These are phyloP conservation scores for Xylaria telfairii DNA, from an alignment of 495 filamentous ascomycete species.

Conservation along the genomic window DNA sequence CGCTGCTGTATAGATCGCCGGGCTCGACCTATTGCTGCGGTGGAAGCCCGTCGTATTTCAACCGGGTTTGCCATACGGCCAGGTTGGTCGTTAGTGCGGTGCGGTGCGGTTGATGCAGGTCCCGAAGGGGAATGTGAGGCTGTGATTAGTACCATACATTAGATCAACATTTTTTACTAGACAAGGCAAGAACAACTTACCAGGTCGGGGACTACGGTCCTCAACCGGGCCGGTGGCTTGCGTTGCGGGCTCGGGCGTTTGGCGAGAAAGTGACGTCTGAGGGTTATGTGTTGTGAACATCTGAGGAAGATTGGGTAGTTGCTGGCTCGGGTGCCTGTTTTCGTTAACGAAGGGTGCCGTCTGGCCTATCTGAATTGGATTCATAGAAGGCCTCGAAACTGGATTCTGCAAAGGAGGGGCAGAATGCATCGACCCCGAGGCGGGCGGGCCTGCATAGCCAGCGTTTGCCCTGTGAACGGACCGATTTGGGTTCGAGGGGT, in stretches of 20 bases:
- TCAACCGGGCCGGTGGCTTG: background rate
- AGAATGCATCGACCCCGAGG: constrained; percentile 6
- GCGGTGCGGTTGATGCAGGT: constrained; percentile 14
- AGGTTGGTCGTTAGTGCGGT: constrained; percentile 14
- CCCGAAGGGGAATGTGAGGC: background rate
- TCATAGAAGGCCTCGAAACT: background rate
- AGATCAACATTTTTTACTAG: background rate
- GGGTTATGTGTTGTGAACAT: background rate
- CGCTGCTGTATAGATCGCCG: constrained; percentile 17
- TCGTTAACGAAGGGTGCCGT: constrained; percentile 18
- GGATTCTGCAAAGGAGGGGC: background rate
- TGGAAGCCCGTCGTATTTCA: constrained; percentile 22
- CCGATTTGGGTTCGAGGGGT: constrained; percentile 9
- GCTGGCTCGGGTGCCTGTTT: constrained; percentile 6
- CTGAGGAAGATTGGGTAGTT: constrained; percentile 20
- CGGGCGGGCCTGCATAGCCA: background rate
- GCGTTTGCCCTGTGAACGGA: constrained; percentile 6
- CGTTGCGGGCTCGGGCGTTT: constrained; percentile 1
- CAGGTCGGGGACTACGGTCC: background rate
- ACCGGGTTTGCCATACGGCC: constrained; percentile 14
- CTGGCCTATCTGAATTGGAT: constrained; percentile 7
- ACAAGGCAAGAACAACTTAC: constrained; percentile 8
- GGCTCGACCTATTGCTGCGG: constrained; percentile 9
- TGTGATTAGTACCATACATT: background rate
- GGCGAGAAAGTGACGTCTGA: constrained; percentile 1